Evolutionary conservation across 768 basidiomycete genomes (phyloP).

Genomic region (Panaeolus papilionaceus): DNA sequence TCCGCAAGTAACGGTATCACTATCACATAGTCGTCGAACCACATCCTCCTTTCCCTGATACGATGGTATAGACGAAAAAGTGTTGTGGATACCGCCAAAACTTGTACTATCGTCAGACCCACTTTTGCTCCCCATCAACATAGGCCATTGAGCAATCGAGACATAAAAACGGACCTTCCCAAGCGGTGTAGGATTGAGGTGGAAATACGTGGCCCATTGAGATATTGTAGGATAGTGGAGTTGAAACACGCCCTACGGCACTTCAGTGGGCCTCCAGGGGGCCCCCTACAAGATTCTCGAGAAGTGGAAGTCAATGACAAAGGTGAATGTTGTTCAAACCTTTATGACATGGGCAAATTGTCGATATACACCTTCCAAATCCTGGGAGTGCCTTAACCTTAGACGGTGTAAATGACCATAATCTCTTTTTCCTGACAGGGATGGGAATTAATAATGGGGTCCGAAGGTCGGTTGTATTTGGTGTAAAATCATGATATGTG

Average conservation of each 20-base stretch:
- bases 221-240: neutral
- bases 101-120: neutral
- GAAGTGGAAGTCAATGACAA: neutral
- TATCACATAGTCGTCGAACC: slow-evolving; percentile 11
- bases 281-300: neutral
- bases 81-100: neutral
- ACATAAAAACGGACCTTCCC: neutral
- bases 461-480: neutral
- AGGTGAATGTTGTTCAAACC: neutral
- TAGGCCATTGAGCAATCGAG: neutral
- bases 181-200: slow-evolving; percentile 1
- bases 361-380: neutral
- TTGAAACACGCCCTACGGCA: neutral
- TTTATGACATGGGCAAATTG: slow-evolving; percentile 8
- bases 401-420: neutral
- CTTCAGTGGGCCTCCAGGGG: neutral
- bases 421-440: neutral
- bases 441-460: neutral
- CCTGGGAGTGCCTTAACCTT: neutral
- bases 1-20: neutral
- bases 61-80: neutral
- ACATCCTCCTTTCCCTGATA: neutral
- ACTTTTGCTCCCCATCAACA: neutral
- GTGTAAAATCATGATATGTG: neutral
- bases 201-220: neutral